These are phyloP conservation scores for Tilletia setariae DNA, from an alignment of 1,284 basidiomycete genomes.

Conservation along the genomic window DNA sequence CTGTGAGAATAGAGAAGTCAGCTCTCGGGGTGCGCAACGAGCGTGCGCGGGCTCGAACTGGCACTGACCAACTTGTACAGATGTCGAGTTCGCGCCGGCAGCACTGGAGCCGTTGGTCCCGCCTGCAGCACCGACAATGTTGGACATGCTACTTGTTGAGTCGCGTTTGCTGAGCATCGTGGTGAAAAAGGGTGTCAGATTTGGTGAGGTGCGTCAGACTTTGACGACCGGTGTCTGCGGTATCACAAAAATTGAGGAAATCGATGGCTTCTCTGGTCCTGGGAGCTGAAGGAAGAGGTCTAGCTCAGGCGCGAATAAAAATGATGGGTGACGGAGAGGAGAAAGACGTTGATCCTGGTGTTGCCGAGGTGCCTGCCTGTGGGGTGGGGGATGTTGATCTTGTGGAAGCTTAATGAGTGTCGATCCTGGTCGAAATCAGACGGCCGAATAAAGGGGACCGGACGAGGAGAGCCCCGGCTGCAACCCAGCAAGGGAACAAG, in stretches of 20 bases:
- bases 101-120: not conserved
- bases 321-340: not conserved
- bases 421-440: too few relatives aligned
- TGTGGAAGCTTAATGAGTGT: too few relatives aligned
- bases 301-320: not conserved
- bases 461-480: too few relatives aligned
- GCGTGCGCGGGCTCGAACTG: too few relatives aligned
- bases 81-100: constrained; percentile 13
- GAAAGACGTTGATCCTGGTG: not conserved
- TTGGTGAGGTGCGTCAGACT: not conserved
- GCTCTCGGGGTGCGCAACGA: too few relatives aligned
- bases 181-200: not conserved
- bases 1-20: not conserved
- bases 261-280: not conserved
- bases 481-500: too few relatives aligned
- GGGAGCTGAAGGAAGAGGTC: not conserved
- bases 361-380: not conserved
- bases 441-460: too few relatives aligned
- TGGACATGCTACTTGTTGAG: constrained; percentile 10
- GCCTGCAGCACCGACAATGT: not conserved
- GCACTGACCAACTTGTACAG: constrained; percentile 25
- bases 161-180: constrained; percentile 1
- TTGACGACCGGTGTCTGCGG: too few relatives aligned
- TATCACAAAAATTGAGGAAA: too few relatives aligned
- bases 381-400: too few relatives aligned